Conservation (phyloP, 768 basidiomycete species). For the Filobasidium wieringae region DNA sequence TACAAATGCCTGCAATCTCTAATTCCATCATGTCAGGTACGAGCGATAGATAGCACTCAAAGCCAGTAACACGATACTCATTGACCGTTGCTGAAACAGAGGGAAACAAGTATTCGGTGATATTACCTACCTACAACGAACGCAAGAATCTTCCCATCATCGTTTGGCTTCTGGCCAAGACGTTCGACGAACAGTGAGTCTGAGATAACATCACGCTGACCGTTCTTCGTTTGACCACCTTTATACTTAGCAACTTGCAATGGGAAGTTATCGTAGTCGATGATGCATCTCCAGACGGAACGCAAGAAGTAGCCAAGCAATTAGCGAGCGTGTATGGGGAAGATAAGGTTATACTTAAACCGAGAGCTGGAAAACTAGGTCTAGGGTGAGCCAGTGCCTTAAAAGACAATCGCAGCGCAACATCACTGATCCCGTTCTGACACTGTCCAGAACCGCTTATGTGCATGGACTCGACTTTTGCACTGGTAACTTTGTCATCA, state of each 20-base stretch:
- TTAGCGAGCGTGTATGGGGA: slow-evolving; percentile 69
- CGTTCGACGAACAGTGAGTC: slow-evolving; percentile 63
- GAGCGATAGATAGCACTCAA: background rate
- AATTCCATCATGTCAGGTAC: too few relatives aligned
- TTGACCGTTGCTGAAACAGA: background rate
- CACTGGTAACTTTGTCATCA: slow-evolving; percentile 83
- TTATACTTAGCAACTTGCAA: slow-evolving; percentile 48
- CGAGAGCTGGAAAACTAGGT: slow-evolving; percentile 80
- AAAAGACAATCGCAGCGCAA: too few relatives aligned
- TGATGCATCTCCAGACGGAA: slow-evolving; percentile 85
- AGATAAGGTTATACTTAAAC: slow-evolving; percentile 68
- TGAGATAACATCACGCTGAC: background rate
- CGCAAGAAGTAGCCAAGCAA: slow-evolving; percentile 73
- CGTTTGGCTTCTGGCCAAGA: slow-evolving; percentile 67
- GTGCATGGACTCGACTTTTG: slow-evolving; percentile 82
- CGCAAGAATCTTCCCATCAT: slow-evolving; percentile 83
- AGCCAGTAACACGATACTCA: background rate
- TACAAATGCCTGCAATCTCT: slow-evolving; percentile 20
- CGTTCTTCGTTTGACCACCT: background rate
- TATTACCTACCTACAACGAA: slow-evolving; percentile 88
- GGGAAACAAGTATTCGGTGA: slow-evolving; percentile 66
- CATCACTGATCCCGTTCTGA: too few relatives aligned
- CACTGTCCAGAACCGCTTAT: slow-evolving; percentile 71
- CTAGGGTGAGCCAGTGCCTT: slow-evolving; percentile 52
- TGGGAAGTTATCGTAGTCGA: slow-evolving; percentile 90